Evolutionary conservation across 352 stramenopile species (phyloP).

Genomic region (Phytophthora colocasiae): DNA sequence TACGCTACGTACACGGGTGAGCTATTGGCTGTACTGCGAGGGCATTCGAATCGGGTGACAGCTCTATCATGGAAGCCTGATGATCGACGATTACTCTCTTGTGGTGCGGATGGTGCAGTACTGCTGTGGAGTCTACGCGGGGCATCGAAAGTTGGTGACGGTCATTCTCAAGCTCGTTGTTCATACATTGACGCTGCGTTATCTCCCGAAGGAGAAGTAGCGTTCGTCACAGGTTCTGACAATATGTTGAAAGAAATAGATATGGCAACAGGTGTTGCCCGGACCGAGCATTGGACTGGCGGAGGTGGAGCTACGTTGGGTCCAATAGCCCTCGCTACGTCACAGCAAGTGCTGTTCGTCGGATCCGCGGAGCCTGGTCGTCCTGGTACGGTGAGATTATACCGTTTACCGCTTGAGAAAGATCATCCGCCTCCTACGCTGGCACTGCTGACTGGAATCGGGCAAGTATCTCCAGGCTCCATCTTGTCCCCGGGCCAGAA

Average conservation of each 20-base stretch:
- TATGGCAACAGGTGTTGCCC: conserved; percentile 61
- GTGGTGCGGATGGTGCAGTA: conserved; percentile 79
- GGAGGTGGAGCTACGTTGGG: conserved; percentile 51
- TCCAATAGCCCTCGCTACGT: conserved; percentile 85
- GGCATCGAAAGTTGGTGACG: conserved; percentile 79
- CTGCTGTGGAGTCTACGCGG: conserved; percentile 80
- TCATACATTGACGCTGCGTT: conserved; percentile 74
- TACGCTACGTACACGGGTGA: conserved; percentile 87
- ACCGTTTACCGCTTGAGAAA: conserved; percentile 74
- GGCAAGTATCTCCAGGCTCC: conserved; percentile 22
- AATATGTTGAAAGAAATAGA: conserved; percentile 92
- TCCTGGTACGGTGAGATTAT: conserved; percentile 77
- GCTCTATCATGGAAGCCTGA: conserved; percentile 82
- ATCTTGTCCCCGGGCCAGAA: conserved; percentile 21
- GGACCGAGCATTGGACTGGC: conserved; percentile 67
- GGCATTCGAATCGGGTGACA: conserved; percentile 87
- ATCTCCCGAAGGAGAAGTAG: conserved; percentile 66
- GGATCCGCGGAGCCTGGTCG: conserved; percentile 77
- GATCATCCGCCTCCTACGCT: conserved; percentile 34
- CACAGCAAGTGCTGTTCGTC: conserved; percentile 91
- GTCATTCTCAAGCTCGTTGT: conserved; percentile 78
- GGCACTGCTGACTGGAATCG: conserved; percentile 16
- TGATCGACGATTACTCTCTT: conserved; percentile 79
- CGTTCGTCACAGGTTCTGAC: conserved; percentile 93
- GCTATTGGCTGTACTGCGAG: conserved; percentile 69